phyloP scores from a whole-genome alignment of 805 yeast genomes.

The Metschnikowia rubicola region DNA sequence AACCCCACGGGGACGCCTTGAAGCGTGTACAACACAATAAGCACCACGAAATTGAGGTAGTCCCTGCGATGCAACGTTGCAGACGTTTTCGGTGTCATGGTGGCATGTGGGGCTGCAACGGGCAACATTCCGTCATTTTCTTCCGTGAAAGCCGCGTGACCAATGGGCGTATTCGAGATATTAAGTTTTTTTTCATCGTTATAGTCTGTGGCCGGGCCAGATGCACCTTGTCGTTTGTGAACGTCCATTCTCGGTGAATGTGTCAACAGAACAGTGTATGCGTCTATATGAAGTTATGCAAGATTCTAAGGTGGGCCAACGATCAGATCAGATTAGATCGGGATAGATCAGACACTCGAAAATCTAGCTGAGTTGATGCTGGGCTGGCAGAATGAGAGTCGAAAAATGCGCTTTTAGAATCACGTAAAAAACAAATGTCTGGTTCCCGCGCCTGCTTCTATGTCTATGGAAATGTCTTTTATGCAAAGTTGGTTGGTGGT shows the following conservation, averaged over 20 bases:
- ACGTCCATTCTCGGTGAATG: constrained; percentile 11
- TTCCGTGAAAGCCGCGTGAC: constrained; percentile 26
- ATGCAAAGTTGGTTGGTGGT: too few relatives aligned
- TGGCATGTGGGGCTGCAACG: neutral
- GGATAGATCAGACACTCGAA: too few relatives aligned
- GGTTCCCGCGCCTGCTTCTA: too few relatives aligned
- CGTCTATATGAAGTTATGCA: too few relatives aligned
- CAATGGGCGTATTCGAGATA: constrained; percentile 1
- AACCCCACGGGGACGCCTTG: constrained; percentile 98
- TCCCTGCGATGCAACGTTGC: constrained; percentile 12
- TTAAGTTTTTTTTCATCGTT: constrained; percentile 5
- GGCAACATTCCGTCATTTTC: constrained; percentile 39
- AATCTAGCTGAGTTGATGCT: too few relatives aligned
- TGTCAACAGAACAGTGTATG: too few relatives aligned
- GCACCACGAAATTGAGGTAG: constrained; percentile 47
- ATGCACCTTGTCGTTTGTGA: constrained; percentile 11
- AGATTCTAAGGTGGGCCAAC: too few relatives aligned
- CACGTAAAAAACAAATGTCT: too few relatives aligned
- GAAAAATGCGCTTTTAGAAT: too few relatives aligned
- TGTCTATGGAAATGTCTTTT: too few relatives aligned
- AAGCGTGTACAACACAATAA: constrained; percentile 71
- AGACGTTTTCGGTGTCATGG: neutral
- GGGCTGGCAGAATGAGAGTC: too few relatives aligned
- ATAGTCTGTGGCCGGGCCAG: neutral
- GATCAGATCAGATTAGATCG: too few relatives aligned